These are phyloP conservation scores for Mortierella hygrophila DNA, from an alignment of 192 early-diverging fungal genomes.

Conservation along the genomic window DNA sequence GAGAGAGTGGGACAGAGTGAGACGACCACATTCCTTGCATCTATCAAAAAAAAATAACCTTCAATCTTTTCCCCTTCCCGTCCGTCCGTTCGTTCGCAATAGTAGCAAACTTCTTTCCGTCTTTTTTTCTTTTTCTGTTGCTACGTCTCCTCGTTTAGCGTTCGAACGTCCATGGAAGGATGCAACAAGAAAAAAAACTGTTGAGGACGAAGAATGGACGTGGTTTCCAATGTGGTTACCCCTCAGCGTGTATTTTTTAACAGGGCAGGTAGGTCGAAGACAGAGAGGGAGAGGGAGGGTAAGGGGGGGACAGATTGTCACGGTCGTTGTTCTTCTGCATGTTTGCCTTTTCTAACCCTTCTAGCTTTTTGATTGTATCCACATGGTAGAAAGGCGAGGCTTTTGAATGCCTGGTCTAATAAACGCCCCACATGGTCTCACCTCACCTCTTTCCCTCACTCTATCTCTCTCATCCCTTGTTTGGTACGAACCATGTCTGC, in stretches of 20 bases:
- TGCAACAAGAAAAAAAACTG: background rate
- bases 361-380: background rate
- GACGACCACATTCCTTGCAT: background rate
- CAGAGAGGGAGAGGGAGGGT: background rate
- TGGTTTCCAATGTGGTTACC: background rate
- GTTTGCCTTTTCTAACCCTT: background rate
- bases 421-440: no score
- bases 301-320: background rate
- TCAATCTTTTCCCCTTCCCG: background rate
- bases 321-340: background rate
- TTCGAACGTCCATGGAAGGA: constrained; percentile 7
- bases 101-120: background rate
- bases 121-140: background rate
- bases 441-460: no score
- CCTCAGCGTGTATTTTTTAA: no score
- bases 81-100: background rate
- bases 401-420: no score
- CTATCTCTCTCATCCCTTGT: no score
- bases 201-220: background rate
- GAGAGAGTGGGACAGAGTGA: background rate
- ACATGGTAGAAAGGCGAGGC: background rate
- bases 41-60: background rate
- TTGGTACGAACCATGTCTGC: no score
- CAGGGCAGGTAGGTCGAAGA: background rate
- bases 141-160: background rate